Base-by-base conservation (phyloP, 768 basidiomycete species). In the Russula olivacea region DNA sequence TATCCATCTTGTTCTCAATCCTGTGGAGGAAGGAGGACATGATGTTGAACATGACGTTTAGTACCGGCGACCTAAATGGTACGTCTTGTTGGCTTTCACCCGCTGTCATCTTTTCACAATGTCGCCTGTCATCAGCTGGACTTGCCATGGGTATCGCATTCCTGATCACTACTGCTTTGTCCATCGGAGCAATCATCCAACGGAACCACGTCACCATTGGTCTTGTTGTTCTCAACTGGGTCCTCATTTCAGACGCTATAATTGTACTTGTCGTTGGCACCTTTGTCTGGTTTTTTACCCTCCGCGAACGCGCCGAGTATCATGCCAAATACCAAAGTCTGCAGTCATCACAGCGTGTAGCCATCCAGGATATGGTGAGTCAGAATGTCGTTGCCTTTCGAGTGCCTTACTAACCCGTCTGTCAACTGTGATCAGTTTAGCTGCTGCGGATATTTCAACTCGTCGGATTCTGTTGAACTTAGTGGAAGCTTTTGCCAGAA, bases 401-500 rank as follows among this genome's bases (percentile, higher is more conserved):
- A 12, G 19, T 32, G 14, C n/a, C 28, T 36, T 19, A 56, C 32
- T 52, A 19, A 48, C 41, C 10, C n/a, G 21, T 61, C 41, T 25
- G 40, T 8, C 11, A 25, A 17, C 28, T 23, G 30, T 38, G 17
- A 49, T 15, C 61, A 94, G 92, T 79, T 92, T 68, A 72, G 75
- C 60, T 95, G 93, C 76, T 96, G 93, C 69, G 93, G 93, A 19
- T 96, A 93, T 74, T 89, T 89, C 71, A 66, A 66, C 11, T 59
- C 62, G 19, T 83, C 82, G 66, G 82, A 83, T 23, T 66, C 77
- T 4, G 79, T 80, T 38, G 83, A 80, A 64, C 76, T 86, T 53
- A 84, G 83, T n/a, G 86, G 87, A 40, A 72, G 60, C 5, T 86
- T 86, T 71, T 91, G 89, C 73, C 72, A 74, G 2, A 72, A 71